Percentiles rank a stretch among this genome's conserved stretches.
Conservation (phyloP, 768 basidiomycete species). For the Naganishia onofrii region DNA sequence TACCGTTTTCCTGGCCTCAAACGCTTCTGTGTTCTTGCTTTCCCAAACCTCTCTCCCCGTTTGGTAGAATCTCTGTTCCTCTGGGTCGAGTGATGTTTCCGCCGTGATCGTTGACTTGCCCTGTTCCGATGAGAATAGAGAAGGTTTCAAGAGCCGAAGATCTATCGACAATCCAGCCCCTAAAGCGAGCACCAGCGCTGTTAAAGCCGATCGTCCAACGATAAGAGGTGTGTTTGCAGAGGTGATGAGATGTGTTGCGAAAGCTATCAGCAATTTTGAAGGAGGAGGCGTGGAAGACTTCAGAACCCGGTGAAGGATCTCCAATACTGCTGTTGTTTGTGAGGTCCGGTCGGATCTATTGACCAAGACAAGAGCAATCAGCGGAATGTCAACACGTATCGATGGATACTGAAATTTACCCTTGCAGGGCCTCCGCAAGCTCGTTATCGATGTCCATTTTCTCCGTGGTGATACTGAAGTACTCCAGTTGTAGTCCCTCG, state of each 20-base stretch:
- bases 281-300: conserved; percentile 7
- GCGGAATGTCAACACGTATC: not conserved
- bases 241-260: conserved; percentile 71
- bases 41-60: conserved; percentile 39
- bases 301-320: conserved; percentile 2
- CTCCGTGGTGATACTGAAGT: not conserved
- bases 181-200: conserved; percentile 64
- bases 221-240: conserved; percentile 76
- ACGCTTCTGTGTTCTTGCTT: conserved; percentile 36
- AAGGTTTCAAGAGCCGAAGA: conserved; percentile 55
- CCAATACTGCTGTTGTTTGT: conserved; percentile 1
- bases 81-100: conserved; percentile 21
- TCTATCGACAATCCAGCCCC: conserved; percentile 48
- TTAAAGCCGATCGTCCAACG: conserved; percentile 79
- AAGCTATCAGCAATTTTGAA: conserved; percentile 57
- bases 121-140: conserved; percentile 57
- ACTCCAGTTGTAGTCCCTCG: no score
- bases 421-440: conserved; percentile 8
- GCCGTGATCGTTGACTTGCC: conserved; percentile 56
- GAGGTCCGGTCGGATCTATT: conserved; percentile 15
- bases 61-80: conserved; percentile 35
- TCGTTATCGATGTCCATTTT: conserved; percentile 2
- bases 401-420: not conserved
- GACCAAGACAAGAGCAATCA: not conserved
- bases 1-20: conserved; percentile 59